Evolutionary conservation across 768 basidiomycete species (phyloP), one percentile per base, ranked within the genome.

Genomic region (Tubosaeta sp.): DNA sequence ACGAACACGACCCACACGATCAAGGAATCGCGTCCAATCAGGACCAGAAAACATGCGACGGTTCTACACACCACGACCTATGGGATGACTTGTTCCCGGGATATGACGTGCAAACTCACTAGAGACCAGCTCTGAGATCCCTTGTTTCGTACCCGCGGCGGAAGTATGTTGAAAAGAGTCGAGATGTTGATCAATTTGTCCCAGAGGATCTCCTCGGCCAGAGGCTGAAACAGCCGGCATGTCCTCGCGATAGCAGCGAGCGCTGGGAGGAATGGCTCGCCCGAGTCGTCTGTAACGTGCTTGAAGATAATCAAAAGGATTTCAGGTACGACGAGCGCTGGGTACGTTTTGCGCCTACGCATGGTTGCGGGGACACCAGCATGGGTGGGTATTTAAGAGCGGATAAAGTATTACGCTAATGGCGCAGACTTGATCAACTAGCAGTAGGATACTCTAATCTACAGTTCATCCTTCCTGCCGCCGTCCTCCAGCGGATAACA

Each of bases 401-500:
- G n/a, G n/a, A n/a, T n/a, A n/a, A n/a, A n/a, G n/a, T 29, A 29
- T n/a, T 10, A 18, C 27, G 27, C 27, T 27, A n/a, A n/a, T n/a
- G n/a, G n/a, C n/a, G n/a, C n/a, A n/a, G n/a, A n/a, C n/a, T n/a
- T n/a, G n/a, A n/a, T n/a, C n/a, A n/a, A n/a, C n/a, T n/a, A n/a
- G n/a, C n/a, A n/a, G n/a, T 45, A 24, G 30, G 41, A 48, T 52
- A 53, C 6, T 14, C 11, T 22, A 16, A 30, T 40, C 51, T 70
- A 68, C 46, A 68, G 45, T 36, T 68, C 68, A 21, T 65, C 67
- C 32, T 62, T 69, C 31, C 32, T 67, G 42, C 57, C 60, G 30
- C 57, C 60, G 21, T 72, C 68, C n/a, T 70, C 73, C 32, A 69
- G 59, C 2, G 67, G 59, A 25, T 81, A 65, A 65, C 94, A 97